Conservation (phyloP, 140 eudicot genomes). For the Cichorium intybus region DNA sequence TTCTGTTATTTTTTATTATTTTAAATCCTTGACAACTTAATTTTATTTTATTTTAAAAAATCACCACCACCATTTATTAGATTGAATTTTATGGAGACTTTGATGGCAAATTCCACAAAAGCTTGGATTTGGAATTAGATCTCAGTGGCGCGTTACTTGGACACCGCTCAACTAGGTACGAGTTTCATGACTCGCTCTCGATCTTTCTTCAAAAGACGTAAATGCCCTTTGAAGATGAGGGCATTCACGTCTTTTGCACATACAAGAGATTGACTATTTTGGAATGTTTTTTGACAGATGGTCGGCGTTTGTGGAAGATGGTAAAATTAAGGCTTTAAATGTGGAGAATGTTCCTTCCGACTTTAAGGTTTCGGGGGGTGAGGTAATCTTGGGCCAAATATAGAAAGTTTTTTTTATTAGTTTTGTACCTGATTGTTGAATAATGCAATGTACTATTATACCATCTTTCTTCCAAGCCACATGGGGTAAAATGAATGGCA, state of each 20-base stretch:
- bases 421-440: conserved; percentile 8
- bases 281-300: conserved; percentile 45
- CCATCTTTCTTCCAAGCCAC: conserved; percentile 13
- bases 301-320: conserved; percentile 95
- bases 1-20: background rate
- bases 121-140: conserved; percentile 74
- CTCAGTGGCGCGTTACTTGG: conserved; percentile 88
- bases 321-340: conserved; percentile 72
- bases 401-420: background rate
- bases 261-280: background rate
- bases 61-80: conserved; percentile 28
- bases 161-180: conserved; percentile 83
- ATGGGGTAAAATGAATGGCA: background rate
- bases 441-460: conserved; percentile 7
- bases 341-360: conserved; percentile 89
- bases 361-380: conserved; percentile 91
- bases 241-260: no score
- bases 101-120: conserved; percentile 94
- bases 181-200: no score
- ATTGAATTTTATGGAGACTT: conserved; percentile 92
- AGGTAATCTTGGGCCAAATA: conserved; percentile 65
- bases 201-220: no score
- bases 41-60: background rate
- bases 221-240: no score
- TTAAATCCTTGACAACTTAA: background rate